These are phyloP conservation scores for Plasmodium malariae DNA, from an alignment of 169 alveolate genomes.

Conservation along the genomic window DNA sequence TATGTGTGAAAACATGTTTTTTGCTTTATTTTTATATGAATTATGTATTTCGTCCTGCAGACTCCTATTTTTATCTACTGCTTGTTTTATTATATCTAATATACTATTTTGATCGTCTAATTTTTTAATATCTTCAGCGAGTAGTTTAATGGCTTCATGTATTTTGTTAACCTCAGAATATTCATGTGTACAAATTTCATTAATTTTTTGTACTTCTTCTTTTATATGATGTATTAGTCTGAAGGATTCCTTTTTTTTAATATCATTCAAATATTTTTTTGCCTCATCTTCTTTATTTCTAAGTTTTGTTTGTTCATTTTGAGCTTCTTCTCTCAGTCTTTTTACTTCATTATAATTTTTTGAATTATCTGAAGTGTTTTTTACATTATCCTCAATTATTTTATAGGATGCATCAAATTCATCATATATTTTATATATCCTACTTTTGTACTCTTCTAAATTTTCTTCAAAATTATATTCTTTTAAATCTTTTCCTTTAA, in stretches of 20 bases:
- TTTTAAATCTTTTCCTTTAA: conserved; percentile 7
- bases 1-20: neutral
- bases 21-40: conserved; percentile 9
- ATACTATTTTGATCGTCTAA: neutral
- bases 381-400: neutral
- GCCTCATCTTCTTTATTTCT: conserved; percentile 1
- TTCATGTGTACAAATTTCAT: neutral
- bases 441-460: neutral
- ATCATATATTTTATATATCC: neutral
- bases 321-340: conserved; percentile 2
- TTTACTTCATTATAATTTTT: neutral
- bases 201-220: neutral
- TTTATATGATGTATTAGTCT: neutral
- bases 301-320: conserved; percentile 4
- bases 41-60: neutral
- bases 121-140: conserved; percentile 6
- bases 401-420: neutral
- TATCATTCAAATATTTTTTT: conserved; percentile 3
- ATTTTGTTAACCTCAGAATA: neutral
- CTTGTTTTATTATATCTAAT: neutral
- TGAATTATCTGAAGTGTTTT: neutral
- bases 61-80: neutral
- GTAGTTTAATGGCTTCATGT: neutral
- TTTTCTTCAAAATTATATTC: neutral
- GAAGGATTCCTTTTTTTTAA: conserved; percentile 7